Percentiles rank a stretch among this genome's conserved stretches.
Conservation (phyloP, 164 flowering plant genomes). For the Liquidambar formosana region DNA sequence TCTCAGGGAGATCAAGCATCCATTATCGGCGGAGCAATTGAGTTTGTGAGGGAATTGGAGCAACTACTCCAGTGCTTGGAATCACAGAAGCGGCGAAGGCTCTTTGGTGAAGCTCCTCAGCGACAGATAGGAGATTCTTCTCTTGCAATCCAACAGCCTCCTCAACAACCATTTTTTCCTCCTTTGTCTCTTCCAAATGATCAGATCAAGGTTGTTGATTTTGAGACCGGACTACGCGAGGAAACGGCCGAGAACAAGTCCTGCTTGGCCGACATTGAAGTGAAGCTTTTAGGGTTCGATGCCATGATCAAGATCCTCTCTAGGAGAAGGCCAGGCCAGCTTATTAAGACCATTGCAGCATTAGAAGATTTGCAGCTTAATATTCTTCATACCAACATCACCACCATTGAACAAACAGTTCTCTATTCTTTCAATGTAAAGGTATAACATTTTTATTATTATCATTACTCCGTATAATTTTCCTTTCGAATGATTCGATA, state of each 20-base stretch:
- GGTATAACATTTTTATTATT: too few species aligned
- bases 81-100: slow-evolving; percentile 79
- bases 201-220: slow-evolving; percentile 38
- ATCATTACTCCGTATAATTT: too few species aligned
- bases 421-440: slow-evolving; percentile 93
- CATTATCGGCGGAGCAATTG: slow-evolving; percentile 95
- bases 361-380: slow-evolving; percentile 79
- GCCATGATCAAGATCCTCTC: slow-evolving; percentile 88
- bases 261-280: slow-evolving; percentile 85
- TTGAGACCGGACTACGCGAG: slow-evolving; percentile 50
- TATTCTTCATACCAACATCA: slow-evolving; percentile 90
- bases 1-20: slow-evolving; percentile 97
- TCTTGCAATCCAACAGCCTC: slow-evolving; percentile 29
- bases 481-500: too few species aligned
- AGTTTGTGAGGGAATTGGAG: slow-evolving; percentile 92
- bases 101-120: slow-evolving; percentile 49
- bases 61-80: slow-evolving; percentile 92
- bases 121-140: slow-evolving; percentile 40
- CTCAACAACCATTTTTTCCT: slow-evolving; percentile 46
- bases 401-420: slow-evolving; percentile 95
- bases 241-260: slow-evolving; percentile 86
- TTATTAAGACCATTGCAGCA: slow-evolving; percentile 76
- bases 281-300: slow-evolving; percentile 76
- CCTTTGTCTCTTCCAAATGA: slow-evolving; percentile 38
- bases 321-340: slow-evolving; percentile 85